phyloP scores from a whole-genome alignment of 768 basidiomycete species.

The Rhodotorula paludigena region DNA sequence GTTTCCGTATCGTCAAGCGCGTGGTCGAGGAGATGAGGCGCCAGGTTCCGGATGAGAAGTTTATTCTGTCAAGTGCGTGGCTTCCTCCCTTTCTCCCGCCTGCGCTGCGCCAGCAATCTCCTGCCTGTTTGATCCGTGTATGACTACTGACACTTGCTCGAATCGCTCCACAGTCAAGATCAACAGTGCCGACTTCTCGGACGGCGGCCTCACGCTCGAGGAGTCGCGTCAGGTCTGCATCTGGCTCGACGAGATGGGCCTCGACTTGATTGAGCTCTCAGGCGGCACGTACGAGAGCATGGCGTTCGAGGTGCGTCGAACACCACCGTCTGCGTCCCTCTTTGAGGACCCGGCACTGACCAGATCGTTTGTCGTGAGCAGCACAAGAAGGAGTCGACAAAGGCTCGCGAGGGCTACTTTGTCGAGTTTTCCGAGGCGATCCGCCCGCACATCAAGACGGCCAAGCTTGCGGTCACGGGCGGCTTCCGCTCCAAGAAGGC shows the following conservation, averaged over 20 bases:
- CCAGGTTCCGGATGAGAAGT: conserved; percentile 26
- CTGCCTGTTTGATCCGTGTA: too few relatives aligned
- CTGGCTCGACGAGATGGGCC: conserved; percentile 46
- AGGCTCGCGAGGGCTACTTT: conserved; percentile 43
- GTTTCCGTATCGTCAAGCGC: conserved; percentile 58
- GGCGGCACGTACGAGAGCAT: conserved; percentile 46
- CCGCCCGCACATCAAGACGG: conserved; percentile 40
- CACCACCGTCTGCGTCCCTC: neutral
- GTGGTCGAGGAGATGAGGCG: conserved; percentile 54
- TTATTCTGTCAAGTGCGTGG: conserved; percentile 35
- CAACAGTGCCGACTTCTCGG: conserved; percentile 38
- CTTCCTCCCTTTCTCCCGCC: neutral
- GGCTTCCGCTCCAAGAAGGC: conserved; percentile 44
- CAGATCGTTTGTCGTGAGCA: neutral
- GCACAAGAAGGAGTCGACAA: conserved; percentile 45
- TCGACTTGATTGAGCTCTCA: conserved; percentile 52
- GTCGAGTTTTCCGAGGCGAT: conserved; percentile 42
- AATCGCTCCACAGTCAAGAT: conserved; percentile 1
- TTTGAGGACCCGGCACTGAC: too few relatives aligned
- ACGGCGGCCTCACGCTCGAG: conserved; percentile 45
- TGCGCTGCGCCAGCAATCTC: too few relatives aligned
- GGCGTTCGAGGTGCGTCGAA: conserved; percentile 13
- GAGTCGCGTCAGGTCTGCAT: conserved; percentile 46
- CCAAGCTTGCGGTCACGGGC: conserved; percentile 45
- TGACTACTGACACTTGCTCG: neutral